Evolutionary conservation across 2,329 filamentous ascomycete genomes (phyloP).

Genomic region (Fusarium dimerum): DNA sequence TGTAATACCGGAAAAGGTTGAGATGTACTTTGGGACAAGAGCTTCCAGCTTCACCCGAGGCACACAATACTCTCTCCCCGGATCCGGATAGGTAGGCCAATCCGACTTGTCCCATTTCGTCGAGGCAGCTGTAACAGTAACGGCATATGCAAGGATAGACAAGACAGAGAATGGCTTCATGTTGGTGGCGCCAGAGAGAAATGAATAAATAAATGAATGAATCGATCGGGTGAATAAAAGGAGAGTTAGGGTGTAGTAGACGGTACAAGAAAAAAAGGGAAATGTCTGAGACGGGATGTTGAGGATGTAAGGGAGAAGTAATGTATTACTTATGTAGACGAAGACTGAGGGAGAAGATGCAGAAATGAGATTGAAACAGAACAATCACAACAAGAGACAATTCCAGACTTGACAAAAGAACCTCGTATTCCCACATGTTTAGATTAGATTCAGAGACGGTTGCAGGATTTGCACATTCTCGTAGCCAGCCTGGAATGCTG

Average conservation of each 20-base stretch:
- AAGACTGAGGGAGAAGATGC: neutral
- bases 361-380: neutral
- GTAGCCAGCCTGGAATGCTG: too few relatives aligned
- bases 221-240: too few relatives aligned
- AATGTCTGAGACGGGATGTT: too few relatives aligned
- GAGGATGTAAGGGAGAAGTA: too few relatives aligned
- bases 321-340: too few relatives aligned
- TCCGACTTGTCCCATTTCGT: neutral
- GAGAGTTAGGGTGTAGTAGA: too few relatives aligned
- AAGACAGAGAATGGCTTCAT: neutral
- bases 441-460: neutral
- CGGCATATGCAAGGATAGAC: neutral
- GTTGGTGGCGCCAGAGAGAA: neutral
- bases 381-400: neutral
- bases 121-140: neutral
- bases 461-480: neutral
- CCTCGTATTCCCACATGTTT: neutral
- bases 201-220: too few relatives aligned
- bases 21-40: slow-evolving; percentile 21
- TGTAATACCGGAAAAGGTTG: slow-evolving; percentile 19
- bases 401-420: neutral
- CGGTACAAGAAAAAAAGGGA: too few relatives aligned
- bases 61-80: slow-evolving; percentile 5
- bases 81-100: neutral
- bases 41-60: slow-evolving; percentile 12